Evolutionary conservation across 2,329 filamentous ascomycete genomes (phyloP), one percentile per base, ranked within the genome.

Genomic region (Metarhizium brunneum): DNA sequence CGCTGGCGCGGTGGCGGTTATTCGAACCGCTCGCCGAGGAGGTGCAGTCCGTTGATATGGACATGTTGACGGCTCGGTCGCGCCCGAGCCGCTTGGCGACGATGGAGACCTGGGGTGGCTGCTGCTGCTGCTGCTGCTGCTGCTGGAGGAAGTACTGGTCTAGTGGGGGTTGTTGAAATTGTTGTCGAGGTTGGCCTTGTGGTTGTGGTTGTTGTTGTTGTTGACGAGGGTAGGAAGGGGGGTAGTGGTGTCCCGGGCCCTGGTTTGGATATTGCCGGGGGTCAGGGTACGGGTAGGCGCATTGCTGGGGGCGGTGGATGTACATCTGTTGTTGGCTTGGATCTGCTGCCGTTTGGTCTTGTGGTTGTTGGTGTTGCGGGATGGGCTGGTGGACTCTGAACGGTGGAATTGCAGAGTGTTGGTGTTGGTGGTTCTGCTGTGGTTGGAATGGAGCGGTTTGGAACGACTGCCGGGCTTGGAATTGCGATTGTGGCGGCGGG

Each of bases 31-130:
- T 11, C 25, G 42, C 4, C n/a, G 43, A 29, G n/a, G 42, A 35
- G 25, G 54, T 20, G 4, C 53, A 48, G 5, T 63, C 55, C 7
- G 63, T 64, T 4, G 68, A 63, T n/a, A 72, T 65, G 47, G 72
- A 63, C 60, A 83, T 72, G 50, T 73, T 69, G 2, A 75, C 75
- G 0, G 78, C 79, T 55, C 73, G 75, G 53, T 77, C 74, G 30
- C 67, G 69, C 6, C 80, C 79, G 20, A 81, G 64, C 4, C 80
- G 73, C 63, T 82, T 82, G 25, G 77, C 74, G 8, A 82, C 73
- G 35, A 82, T 73, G 4, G 76, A 73, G 47, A 57, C 53, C 45
- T 35, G 48, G 35, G 53, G n/a, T 29, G 8, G 54, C 47, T 54
- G 61, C 40, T 57, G 59, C n/a, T 63, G 59, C 25, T 58, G 63